Percentiles rank a stretch among this genome's conserved stretches.
Evolutionary conservation across 108 stramenopile genomes (phyloP).

Genomic region (Bacterosira constricta): DNA sequence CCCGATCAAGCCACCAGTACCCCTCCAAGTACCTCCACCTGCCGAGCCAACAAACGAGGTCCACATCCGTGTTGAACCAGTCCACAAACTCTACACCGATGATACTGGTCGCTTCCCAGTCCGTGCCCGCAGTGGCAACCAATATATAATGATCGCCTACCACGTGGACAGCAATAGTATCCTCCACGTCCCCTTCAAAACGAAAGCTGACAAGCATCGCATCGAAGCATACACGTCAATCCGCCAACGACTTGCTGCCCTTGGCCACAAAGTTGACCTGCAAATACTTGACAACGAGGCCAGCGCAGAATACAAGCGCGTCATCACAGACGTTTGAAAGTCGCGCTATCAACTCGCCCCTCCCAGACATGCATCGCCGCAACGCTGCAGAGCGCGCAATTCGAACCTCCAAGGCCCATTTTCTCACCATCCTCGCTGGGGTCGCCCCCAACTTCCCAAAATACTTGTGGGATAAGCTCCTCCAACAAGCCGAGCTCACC

Average conservation of each 20-base stretch:
- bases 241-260: background rate
- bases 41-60: background rate
- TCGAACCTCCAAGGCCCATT: too few relatives aligned
- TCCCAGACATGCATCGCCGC: slow-evolving; percentile 31
- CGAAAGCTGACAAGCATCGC: background rate
- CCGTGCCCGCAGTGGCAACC: background rate
- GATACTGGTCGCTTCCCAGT: background rate
- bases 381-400: too few relatives aligned
- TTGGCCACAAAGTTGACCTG: background rate
- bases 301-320: background rate
- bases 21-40: too few relatives aligned
- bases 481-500: too few relatives aligned
- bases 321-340: background rate
- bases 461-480: too few relatives aligned
- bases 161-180: background rate
- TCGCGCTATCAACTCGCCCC: slow-evolving; percentile 38
- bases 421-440: too few relatives aligned
- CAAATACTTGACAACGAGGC: background rate
- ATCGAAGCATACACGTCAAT: background rate
- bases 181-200: background rate
- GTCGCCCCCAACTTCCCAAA: too few relatives aligned
- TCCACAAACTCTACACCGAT: background rate
- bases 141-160: background rate
- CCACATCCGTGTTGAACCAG: background rate
- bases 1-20: slow-evolving; percentile 10